phyloP scores from a whole-genome alignment of 495 filamentous ascomycete species.

The Penicillium turbatum region DNA sequence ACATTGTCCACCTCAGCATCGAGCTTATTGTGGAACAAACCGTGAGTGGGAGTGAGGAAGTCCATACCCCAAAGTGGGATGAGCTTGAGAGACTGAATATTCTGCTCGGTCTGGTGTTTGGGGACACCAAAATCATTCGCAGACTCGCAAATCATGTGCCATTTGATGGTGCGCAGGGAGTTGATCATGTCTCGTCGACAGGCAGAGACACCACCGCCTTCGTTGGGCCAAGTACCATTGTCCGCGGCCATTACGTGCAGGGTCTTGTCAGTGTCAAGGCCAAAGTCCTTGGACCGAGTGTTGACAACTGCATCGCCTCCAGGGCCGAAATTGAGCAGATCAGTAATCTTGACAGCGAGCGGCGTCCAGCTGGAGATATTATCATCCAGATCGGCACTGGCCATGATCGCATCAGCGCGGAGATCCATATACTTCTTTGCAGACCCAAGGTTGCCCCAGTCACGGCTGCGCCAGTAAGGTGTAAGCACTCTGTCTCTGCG shows the following conservation, averaged over 20 bases:
- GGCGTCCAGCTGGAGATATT: conserved; percentile 56
- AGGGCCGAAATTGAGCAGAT: conserved; percentile 61
- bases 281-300: conserved; percentile 40
- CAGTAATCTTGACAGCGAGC: conserved; percentile 57
- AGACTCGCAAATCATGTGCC: conserved; percentile 63
- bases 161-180: conserved; percentile 55
- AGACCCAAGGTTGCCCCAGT: conserved; percentile 48
- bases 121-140: conserved; percentile 63
- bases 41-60: conserved; percentile 58
- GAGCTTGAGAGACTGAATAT: conserved; percentile 61
- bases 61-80: conserved; percentile 65
- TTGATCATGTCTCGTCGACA: conserved; percentile 68
- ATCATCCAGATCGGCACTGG: conserved; percentile 58
- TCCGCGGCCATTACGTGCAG: conserved; percentile 62
- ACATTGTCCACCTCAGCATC: conserved; percentile 58
- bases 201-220: conserved; percentile 62
- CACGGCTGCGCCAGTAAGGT: conserved; percentile 56
- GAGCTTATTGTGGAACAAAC: conserved; percentile 57
- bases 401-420: conserved; percentile 55
- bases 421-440: conserved; percentile 55
- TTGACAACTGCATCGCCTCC: conserved; percentile 53
- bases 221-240: conserved; percentile 63
- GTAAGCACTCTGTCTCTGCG: conserved; percentile 51
- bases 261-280: conserved; percentile 48
- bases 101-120: conserved; percentile 62